Percentiles rank a stretch among this genome's conserved stretches.
Conservation (phyloP, 1,284 basidiomycete genomes). For the Amylostereum areolatum region DNA sequence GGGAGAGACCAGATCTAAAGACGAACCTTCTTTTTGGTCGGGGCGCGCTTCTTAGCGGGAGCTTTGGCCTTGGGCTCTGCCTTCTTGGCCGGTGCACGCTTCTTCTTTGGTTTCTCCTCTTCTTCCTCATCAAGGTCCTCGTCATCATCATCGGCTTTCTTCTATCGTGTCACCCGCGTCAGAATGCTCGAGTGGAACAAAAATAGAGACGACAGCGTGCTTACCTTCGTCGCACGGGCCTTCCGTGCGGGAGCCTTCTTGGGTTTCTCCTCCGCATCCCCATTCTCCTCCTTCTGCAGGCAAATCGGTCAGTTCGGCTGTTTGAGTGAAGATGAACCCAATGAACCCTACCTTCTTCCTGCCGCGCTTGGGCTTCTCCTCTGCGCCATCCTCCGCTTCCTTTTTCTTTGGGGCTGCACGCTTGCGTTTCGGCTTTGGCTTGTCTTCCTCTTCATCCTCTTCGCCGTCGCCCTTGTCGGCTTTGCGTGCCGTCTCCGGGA, state of each 20-base stretch:
- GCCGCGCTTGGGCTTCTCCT: constrained; percentile 31
- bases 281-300: constrained; percentile 35
- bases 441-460: constrained; percentile 28
- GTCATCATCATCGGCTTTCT: constrained; percentile 1
- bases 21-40: constrained; percentile 27
- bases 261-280: constrained; percentile 29
- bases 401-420: constrained; percentile 25
- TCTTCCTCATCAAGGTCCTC: constrained; percentile 5
- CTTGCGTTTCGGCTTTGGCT: constrained; percentile 24
- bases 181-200: neutral
- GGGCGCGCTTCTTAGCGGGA: constrained; percentile 23
- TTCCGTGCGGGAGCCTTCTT: constrained; percentile 7
- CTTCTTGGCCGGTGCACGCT: constrained; percentile 25
- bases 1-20: neutral
- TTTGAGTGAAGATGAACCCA: neutral
- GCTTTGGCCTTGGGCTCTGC: constrained; percentile 22
- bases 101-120: constrained; percentile 31
- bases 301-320: neutral
- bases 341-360: constrained; percentile 29
- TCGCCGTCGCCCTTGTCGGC: constrained; percentile 41
- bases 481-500: constrained; percentile 67
- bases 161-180: neutral
- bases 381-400: constrained; percentile 23
- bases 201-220: neutral
- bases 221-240: constrained; percentile 1